phyloP scores from a whole-genome alignment of 768 basidiomycete species.

The Hericium rajendrae region DNA sequence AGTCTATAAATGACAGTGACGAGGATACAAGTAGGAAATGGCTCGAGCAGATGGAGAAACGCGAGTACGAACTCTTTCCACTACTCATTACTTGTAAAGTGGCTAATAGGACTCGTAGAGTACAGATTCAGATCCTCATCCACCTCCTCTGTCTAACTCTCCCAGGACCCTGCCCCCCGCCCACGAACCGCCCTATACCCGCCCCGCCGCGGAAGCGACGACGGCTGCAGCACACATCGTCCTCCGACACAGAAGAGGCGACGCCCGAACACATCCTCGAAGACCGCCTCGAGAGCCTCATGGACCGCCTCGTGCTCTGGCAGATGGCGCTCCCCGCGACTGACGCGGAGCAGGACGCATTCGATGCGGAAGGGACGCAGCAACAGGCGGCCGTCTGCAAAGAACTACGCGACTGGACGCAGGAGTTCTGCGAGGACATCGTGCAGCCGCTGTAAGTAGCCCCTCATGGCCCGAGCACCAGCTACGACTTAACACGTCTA shows the following conservation, averaged over 20 bases:
- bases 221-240: constrained; percentile 17
- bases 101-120: constrained; percentile 29
- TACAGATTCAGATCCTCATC: constrained; percentile 67
- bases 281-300: constrained; percentile 63
- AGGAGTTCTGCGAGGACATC: constrained; percentile 55
- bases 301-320: constrained; percentile 74
- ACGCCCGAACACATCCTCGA: constrained; percentile 22
- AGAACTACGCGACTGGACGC: constrained; percentile 54
- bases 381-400: constrained; percentile 6
- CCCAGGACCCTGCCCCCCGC: constrained; percentile 31
- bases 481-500: too few species aligned
- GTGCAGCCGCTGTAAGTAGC: constrained; percentile 53
- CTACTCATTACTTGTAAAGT: neutral
- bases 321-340: constrained; percentile 43
- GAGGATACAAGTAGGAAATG: constrained; percentile 29
- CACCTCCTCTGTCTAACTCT: constrained; percentile 58
- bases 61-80: constrained; percentile 34
- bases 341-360: constrained; percentile 12
- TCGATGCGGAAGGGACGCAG: too few species aligned
- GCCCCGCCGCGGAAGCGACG: constrained; percentile 9
- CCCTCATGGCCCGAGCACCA: neutral
- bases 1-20: constrained; percentile 8
- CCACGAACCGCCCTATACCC: constrained; percentile 13
- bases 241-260: constrained; percentile 10
- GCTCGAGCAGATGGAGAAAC: constrained; percentile 11